phyloP scores from a whole-genome alignment of 345 rosid species.

The Clarkia xantiana region DNA sequence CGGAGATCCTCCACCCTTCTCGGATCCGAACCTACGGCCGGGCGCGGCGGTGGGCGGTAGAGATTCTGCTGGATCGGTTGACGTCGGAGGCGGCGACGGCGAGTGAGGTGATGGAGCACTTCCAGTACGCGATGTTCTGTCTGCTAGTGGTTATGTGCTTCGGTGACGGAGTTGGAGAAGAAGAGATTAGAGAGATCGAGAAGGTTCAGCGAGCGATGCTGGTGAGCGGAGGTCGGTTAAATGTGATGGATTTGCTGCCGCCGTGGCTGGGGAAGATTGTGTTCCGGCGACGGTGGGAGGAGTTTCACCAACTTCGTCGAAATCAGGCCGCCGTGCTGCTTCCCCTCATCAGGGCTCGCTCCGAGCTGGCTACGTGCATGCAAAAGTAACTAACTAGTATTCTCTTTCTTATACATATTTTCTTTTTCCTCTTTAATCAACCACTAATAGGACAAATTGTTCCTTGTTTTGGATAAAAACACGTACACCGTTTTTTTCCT shows the following conservation, averaged over 20 bases:
- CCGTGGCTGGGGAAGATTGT: conserved; percentile 1
- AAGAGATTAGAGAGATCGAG: conserved; percentile 4
- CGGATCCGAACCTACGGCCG: not conserved
- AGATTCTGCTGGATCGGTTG: not conserved
- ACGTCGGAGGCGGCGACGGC: not conserved
- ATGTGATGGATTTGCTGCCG: conserved; percentile 4
- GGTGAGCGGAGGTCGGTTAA: not conserved
- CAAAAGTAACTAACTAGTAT: too few species aligned
- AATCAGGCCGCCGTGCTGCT: conserved; percentile 4
- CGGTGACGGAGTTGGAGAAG: conserved; percentile 2
- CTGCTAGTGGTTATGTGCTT: conserved; percentile 6
- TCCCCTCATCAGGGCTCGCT: conserved; percentile 4
- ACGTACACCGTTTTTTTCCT: too few species aligned
- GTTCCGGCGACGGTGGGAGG: conserved; percentile 7
- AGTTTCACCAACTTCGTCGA: conserved; percentile 1
- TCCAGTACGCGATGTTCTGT: conserved; percentile 7
- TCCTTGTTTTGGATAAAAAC: too few species aligned
- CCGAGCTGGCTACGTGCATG: not conserved
- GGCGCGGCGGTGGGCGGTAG: conserved; percentile 1
- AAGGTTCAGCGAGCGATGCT: not conserved
- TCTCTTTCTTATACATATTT: too few species aligned
- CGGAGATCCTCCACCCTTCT: conserved; percentile 2
- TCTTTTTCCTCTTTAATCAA: too few species aligned
- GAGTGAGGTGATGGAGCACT: not conserved
- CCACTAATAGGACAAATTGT: too few species aligned